Evolutionary conservation across 2,329 filamentous ascomycete genomes (phyloP).

Genomic region (Neophaeococcomyces mojaviensis): DNA sequence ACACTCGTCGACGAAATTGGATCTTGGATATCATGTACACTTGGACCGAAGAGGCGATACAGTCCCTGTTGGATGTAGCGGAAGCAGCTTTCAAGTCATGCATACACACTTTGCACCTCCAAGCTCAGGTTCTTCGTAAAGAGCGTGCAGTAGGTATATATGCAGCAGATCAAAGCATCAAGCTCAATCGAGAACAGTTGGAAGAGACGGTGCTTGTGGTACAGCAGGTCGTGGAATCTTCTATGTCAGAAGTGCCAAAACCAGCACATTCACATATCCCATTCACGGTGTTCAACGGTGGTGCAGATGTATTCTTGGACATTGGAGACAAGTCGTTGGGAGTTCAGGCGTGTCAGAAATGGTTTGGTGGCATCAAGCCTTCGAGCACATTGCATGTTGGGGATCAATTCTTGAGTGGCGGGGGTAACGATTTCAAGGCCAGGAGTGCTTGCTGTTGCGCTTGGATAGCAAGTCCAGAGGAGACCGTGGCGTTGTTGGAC

Average conservation of each 20-base stretch:
- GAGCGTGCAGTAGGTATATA: conserved; percentile 77
- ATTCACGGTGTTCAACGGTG: conserved; percentile 97
- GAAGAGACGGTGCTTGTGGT: conserved; percentile 94
- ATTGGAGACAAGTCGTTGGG: conserved; percentile 98
- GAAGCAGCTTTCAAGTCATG: conserved; percentile 78
- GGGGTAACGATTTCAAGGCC: conserved; percentile 96
- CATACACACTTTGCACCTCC: conserved; percentile 65
- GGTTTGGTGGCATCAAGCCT: conserved; percentile 56
- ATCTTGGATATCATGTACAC: conserved; percentile 48
- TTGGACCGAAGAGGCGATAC: conserved; percentile 59
- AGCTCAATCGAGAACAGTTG: conserved; percentile 77
- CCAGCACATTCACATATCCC: conserved; percentile 47
- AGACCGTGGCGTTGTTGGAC: conserved; percentile 84
- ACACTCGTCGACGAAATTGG: conserved; percentile 54
- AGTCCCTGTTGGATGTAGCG: conserved; percentile 75
- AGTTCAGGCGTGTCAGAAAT: conserved; percentile 83
- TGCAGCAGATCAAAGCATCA: conserved; percentile 51
- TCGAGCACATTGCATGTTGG: conserved; percentile 86
- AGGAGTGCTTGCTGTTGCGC: conserved; percentile 86
- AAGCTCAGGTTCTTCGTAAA: conserved; percentile 73
- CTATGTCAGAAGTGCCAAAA: conserved; percentile 36
- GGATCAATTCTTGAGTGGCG: conserved; percentile 89
- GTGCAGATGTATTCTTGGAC: conserved; percentile 95
- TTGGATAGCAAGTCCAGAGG: conserved; percentile 88
- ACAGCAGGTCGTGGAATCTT: conserved; percentile 84